Conservation (phyloP, 164 flowering plant genomes). For the Tinospora cordifolia region DNA sequence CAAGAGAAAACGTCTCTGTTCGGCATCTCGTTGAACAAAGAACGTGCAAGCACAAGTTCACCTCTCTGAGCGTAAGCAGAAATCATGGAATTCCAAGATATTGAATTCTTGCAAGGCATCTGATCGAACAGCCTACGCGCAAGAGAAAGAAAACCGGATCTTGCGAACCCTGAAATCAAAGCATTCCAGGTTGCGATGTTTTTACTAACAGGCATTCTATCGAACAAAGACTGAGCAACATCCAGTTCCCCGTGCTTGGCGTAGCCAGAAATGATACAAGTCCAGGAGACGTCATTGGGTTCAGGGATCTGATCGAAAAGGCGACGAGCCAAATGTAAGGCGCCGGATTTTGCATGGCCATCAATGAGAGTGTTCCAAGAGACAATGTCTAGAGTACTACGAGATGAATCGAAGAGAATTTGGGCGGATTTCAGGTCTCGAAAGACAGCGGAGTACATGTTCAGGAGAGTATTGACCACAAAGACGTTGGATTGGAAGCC, state of each 20-base stretch:
- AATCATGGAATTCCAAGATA: slow-evolving; percentile 27
- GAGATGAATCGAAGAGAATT: slow-evolving; percentile 21
- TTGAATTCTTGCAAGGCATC: slow-evolving; percentile 19
- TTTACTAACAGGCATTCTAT: slow-evolving; percentile 22
- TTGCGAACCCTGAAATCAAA: slow-evolving; percentile 26
- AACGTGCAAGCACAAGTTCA: slow-evolving; percentile 18
- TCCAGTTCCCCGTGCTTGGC: slow-evolving; percentile 23
- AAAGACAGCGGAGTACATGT: slow-evolving; percentile 15
- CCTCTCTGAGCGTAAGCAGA: slow-evolving; percentile 21
- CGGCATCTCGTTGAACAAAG: slow-evolving; percentile 22
- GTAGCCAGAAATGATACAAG: slow-evolving; percentile 30
- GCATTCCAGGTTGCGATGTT: slow-evolving; percentile 23
- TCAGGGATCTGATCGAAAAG: slow-evolving; percentile 31
- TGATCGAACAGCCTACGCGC: slow-evolving; percentile 25
- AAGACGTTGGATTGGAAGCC: slow-evolving; percentile 20
- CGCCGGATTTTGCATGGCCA: slow-evolving; percentile 27
- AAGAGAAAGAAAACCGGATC: slow-evolving; percentile 14
- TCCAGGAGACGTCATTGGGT: slow-evolving; percentile 31
- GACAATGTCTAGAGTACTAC: slow-evolving; percentile 19
- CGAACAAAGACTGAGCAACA: slow-evolving; percentile 26
- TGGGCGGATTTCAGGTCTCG: slow-evolving; percentile 15
- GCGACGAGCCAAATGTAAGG: slow-evolving; percentile 19
- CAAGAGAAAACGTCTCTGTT: slow-evolving; percentile 23
- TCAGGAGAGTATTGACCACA: slow-evolving; percentile 17
- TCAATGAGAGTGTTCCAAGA: slow-evolving; percentile 35